Evolutionary conservation across 2,329 filamentous ascomycete genomes (phyloP), one percentile per base, ranked within the genome.

Genomic region (Metarhizium humberi): DNA sequence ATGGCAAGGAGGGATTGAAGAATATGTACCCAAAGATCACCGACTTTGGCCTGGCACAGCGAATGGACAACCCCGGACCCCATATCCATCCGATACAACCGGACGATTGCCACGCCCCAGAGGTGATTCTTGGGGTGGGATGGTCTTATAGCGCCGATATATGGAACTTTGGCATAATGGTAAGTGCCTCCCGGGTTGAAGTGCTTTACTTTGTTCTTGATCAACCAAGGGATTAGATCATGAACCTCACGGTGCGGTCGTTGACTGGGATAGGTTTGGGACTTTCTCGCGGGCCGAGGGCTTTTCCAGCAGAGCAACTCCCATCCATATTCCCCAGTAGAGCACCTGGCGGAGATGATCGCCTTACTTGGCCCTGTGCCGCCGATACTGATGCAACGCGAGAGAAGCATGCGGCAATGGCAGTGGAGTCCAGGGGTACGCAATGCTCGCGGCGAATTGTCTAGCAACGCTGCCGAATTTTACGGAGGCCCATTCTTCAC

Each of bases 291-390:
- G 1, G 63, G 60, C 14, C 50, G 52, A 10, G 55, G 58, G 18
- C 58, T 63, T 18, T 64, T 66, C 45, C 56, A 56, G 14, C 56
- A 54, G 40, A 50, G 54, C 43, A 53, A 45, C 18, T 50, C 55
- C 34, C 55, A 52, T n/a, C 53, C 54, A 55, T 64, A 64, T 36
- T 57, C 51, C 13, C 57, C 63, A 45, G 58, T 60, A 1, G 56
- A 56, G 16, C 64, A 64, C 43, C 51, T 64, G 6, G 62, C 59
- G 16, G 62, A 64, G 29, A 64, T 65, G 59, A 59, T 66, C 10
- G 58, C 57, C 13, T 52, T 63, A 1, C 50, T 66, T 13, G 64
- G 64, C 2, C 59, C 57, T 3, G 55, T 61, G 18, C 63, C 64
- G 8, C 36, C 46, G 3, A 51, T 50, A 14, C 54, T 66, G 4